A percentile compares a stretch with the other conserved stretches of the same genome.
Evolutionary conservation across 805 yeast species (phyloP).

Genomic region (Saccharomycopsis sp.): DNA sequence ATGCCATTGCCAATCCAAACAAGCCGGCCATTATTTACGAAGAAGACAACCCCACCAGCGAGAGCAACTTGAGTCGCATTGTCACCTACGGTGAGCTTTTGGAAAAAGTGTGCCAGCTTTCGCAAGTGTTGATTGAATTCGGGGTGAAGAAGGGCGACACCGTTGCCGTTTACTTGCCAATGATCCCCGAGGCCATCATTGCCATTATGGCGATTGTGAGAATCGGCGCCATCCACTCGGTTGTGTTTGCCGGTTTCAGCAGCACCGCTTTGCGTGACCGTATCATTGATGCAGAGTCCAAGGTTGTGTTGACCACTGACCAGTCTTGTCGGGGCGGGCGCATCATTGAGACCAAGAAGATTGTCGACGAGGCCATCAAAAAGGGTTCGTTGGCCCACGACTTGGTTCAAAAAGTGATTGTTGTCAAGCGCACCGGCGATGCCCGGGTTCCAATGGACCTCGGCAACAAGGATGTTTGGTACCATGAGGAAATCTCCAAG

Average conservation of each 20-base stretch:
- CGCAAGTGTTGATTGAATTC: constrained; percentile 55
- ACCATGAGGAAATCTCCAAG: constrained; percentile 62
- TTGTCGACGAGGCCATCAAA: constrained; percentile 70
- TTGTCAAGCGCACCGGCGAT: constrained; percentile 65
- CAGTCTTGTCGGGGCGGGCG: constrained; percentile 80
- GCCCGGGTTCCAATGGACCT: constrained; percentile 37
- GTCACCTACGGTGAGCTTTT: constrained; percentile 66
- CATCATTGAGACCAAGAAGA: constrained; percentile 68
- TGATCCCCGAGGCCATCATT: constrained; percentile 72
- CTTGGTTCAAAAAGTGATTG: constrained; percentile 57
- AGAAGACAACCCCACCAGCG: constrained; percentile 67
- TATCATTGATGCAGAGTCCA: constrained; percentile 61
- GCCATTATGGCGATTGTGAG: constrained; percentile 71
- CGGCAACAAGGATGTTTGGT: constrained; percentile 63
- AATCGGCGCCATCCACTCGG: constrained; percentile 79
- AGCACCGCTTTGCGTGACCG: constrained; percentile 65
- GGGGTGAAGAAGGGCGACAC: constrained; percentile 78
- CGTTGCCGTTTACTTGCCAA: constrained; percentile 79
- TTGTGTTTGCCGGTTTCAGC: constrained; percentile 78
- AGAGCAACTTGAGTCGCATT: constrained; percentile 34
- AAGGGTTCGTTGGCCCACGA: constrained; percentile 39
- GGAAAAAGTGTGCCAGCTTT: constrained; percentile 59
- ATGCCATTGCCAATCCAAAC: constrained; percentile 61
- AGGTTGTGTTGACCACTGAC: constrained; percentile 68
- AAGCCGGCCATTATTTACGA: constrained; percentile 72